Base-by-base conservation (phyloP, 352 stramenopile species). In the Discostella stelligera region DNA sequence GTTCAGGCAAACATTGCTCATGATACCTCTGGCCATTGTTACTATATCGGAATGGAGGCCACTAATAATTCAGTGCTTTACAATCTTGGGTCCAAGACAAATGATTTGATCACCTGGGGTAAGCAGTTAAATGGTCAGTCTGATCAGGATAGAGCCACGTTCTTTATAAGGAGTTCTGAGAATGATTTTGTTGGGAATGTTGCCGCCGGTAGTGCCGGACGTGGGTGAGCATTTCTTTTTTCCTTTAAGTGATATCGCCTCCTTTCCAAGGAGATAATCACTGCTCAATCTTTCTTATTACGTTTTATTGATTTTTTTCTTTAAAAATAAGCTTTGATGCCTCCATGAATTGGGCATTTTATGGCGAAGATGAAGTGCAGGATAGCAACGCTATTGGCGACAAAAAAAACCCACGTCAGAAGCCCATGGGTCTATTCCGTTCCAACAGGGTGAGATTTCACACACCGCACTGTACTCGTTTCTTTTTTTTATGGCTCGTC, bases 111-210 rank as follows among this genome's bases (percentile, higher is more conserved):
- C 46, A 3, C 20, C 27, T 77, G 53, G 52, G 41, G 63, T 11
- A 23, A 62, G 41, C 20, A 39, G 13, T 32, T 54, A 2, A 30
- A 21, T 65, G 59, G 49, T 11, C 16, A 50, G 6, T 71, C 27
- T 27, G 67, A 82, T 71, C 37, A 74, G 14, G n/a, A 65, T 46
- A 21, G 37, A 5, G 72, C 71, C 9, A 73, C 74, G 8, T 85
- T 80, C 56, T 52, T 55, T 20, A 44, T 73, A 18, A 61, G 32
- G 14, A 70, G 32, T 53, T 32, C 53, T 2, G 13, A 58, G 27
- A 85, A 85, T 58, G 65, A 74, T 16, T 76, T 68, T 54, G 80
- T 85, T 59, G 73, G 64, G 13, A 85, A 85, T 71, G 69, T 85
- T 23, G 79, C 79, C 13, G 79, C 74, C 10, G 79, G 79, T 48